Base-by-base conservation (phyloP, 345 rosid genomes). In the Linum lewisii region DNA sequence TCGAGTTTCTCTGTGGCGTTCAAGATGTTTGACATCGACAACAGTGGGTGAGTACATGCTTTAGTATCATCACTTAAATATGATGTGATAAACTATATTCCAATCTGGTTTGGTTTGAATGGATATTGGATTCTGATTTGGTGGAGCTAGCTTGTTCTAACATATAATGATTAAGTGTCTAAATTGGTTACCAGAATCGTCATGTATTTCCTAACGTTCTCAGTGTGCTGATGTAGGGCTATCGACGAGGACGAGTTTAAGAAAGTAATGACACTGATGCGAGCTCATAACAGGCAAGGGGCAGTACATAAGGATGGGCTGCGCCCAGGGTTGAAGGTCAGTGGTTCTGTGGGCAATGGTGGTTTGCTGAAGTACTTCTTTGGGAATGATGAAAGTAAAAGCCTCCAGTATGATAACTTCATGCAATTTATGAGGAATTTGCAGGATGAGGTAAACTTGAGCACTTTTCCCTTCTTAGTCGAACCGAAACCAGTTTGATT, bases 231-330 rank as follows among this genome's bases (percentile, higher is more conserved):
- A 22, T 66, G 3, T 67, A 89, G 99, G 74, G 94, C 89, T 78
- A 87, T 93, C 59, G 84, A 74, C 49, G 85, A 67, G 72, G 79
- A 74, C 61, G 97, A 93, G 82, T 89, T 93, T 74, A 93, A 87
- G 86, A 80, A 80, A 69, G 97, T 93, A 72, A 93, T 87, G 96
- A 74, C 78, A 47, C 78, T 89, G 75, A 89, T 93, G 97, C 84
- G 97, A 70, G 75, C 82, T 71, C 85, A 77, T 32, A 82, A 85
- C 66, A 78, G 97, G 68, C 96, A 85, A 80, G 97, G 99, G 59
- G 75, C 77, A 56, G 70, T 54, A 7, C 84, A 89, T 57, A 81
- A 79, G 65, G 83, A 84, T 65, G 97, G 97, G 22, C 76, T 58
- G 59, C 89, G 95, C 10, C 60, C 67, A 22, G 95, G 95, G 50